These are phyloP conservation scores for Pseudogymnoascus verrucosus DNA, from an alignment of 2,329 filamentous ascomycete genomes.

Conservation along the genomic window DNA sequence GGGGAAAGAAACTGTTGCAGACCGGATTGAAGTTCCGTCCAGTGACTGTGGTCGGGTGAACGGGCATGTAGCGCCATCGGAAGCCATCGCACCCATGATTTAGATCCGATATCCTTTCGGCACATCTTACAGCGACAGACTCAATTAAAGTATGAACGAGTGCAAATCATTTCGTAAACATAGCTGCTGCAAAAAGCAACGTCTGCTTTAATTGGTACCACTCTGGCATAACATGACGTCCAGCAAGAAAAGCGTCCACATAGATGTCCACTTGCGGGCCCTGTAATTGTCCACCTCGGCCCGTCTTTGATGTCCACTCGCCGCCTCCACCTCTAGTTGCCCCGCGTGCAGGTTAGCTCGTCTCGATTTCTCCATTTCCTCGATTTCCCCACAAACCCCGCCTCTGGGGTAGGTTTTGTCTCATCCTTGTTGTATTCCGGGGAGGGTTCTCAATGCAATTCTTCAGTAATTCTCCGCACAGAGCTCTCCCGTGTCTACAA, in stretches of 20 bases:
- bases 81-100: not conserved
- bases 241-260: not conserved
- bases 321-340: not conserved
- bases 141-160: not conserved
- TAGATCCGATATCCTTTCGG: not conserved
- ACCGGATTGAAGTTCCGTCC: not conserved
- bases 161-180: not conserved
- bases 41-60: not conserved
- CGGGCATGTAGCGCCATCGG: not conserved
- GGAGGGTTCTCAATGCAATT: not conserved
- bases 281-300: not conserved
- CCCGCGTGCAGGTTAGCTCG: not conserved
- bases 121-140: not conserved
- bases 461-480: not conserved
- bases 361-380: not conserved
- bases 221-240: not conserved
- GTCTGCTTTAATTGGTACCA: not conserved
- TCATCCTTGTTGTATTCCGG: not conserved
- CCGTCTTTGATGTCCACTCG: not conserved
- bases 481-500: not conserved
- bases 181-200: not conserved
- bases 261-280: not conserved
- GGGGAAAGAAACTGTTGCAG: not conserved
- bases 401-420: not conserved
- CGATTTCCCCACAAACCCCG: not conserved